A percentile compares a stretch with the other conserved stretches of the same genome.
These are phyloP conservation scores for Breynia disticha DNA, from an alignment of 441 rosid genomes.

Conservation along the genomic window DNA sequence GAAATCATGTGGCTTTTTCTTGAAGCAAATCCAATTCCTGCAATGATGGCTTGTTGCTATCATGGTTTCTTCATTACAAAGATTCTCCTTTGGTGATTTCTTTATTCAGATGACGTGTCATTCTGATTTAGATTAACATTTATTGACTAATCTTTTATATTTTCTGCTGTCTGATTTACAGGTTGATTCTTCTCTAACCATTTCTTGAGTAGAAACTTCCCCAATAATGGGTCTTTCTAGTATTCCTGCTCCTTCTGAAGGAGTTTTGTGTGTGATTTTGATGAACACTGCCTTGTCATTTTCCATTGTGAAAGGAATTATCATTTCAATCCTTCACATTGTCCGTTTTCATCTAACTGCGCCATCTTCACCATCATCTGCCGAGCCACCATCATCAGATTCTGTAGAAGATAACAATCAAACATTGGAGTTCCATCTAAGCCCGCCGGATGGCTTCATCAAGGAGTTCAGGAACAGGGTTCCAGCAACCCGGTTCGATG, in stretches of 20 bases:
- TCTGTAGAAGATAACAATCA: constrained; percentile 28
- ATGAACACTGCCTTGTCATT: constrained; percentile 79
- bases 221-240: constrained; percentile 75
- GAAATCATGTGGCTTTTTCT: not conserved
- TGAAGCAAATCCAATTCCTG: not conserved
- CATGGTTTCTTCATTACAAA: too few species aligned
- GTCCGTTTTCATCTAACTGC: constrained; percentile 51
- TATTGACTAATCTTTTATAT: too few species aligned
- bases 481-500: constrained; percentile 43
- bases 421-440: constrained; percentile 27
- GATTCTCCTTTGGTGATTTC: not conserved
- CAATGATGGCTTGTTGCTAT: not conserved
- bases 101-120: not conserved
- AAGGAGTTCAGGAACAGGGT: constrained; percentile 54
- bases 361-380: constrained; percentile 22
- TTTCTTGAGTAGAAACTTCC: not conserved
- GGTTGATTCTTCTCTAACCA: too few species aligned
- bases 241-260: constrained; percentile 93
- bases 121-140: too few species aligned
- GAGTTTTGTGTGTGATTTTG: constrained; percentile 62
- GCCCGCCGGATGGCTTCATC: constrained; percentile 39
- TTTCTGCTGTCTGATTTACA: too few species aligned
- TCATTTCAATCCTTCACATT: constrained; percentile 53
- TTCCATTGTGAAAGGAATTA: constrained; percentile 62
- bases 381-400: constrained; percentile 20